phyloP scores from a whole-genome alignment of 192 early-diverging fungal species.

The Coemansia nantahalensis region DNA sequence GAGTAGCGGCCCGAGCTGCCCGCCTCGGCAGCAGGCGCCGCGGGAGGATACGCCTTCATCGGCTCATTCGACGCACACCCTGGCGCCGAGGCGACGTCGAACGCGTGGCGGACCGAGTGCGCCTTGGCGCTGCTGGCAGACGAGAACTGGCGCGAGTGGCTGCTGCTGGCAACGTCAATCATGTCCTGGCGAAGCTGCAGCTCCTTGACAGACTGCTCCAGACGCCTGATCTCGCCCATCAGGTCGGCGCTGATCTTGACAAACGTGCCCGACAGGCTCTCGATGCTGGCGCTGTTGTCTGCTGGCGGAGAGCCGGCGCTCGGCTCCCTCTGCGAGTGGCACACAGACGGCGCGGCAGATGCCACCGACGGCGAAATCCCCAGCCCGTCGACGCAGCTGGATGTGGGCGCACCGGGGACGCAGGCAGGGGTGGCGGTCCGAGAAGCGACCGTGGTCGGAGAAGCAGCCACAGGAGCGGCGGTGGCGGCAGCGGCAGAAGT shows the following conservation, averaged over 20 bases:
- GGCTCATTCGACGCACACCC: conserved; percentile 7
- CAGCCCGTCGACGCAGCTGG: conserved; percentile 1
- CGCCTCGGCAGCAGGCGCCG: too few relatives aligned
- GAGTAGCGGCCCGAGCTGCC: too few relatives aligned
- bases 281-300: conserved; percentile 16
- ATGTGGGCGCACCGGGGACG: too few relatives aligned
- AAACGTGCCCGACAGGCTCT: conserved; percentile 35
- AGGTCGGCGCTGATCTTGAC: conserved; percentile 44
- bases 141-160: background rate
- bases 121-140: conserved; percentile 7
- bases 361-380: background rate
- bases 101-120: conserved; percentile 5
- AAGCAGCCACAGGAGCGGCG: background rate
- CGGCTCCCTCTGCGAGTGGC: too few relatives aligned
- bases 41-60: conserved; percentile 19
- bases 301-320: too few relatives aligned
- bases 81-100: conserved; percentile 18
- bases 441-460: background rate
- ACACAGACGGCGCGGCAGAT: background rate
- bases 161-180: conserved; percentile 12
- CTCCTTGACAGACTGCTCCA: conserved; percentile 40
- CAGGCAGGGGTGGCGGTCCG: too few relatives aligned
- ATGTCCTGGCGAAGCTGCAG: conserved; percentile 41
- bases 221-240: conserved; percentile 43
- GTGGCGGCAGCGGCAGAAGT: background rate